Evolutionary conservation across 1,284 basidiomycete species (phyloP).

Genomic region (Sanguinoderma infundibulare): DNA sequence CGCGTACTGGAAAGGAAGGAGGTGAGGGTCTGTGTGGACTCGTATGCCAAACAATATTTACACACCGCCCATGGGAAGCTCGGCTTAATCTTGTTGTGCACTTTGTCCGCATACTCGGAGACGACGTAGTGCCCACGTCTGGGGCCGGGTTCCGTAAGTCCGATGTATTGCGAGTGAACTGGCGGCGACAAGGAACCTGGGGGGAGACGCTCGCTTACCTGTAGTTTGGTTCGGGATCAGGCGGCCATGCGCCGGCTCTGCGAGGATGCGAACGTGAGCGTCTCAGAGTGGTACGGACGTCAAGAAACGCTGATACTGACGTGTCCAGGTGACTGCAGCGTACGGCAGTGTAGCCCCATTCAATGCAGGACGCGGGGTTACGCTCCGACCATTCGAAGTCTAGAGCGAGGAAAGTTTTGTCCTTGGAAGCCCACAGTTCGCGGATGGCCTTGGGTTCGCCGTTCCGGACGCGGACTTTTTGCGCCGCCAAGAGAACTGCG

Average conservation of each 20-base stretch:
- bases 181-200: not conserved
- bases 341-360: slow-evolving; percentile 83
- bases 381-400: slow-evolving; percentile 83
- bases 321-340: slow-evolving; percentile 75
- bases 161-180: not conserved
- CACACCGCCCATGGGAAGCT: slow-evolving; percentile 74
- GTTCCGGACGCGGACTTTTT: slow-evolving; percentile 67
- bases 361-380: slow-evolving; percentile 68
- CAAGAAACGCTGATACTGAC: slow-evolving; percentile 47
- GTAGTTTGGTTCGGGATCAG: slow-evolving; percentile 79
- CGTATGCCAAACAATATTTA: slow-evolving; percentile 23
- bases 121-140: slow-evolving; percentile 85
- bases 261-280: slow-evolving; percentile 1
- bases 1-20: slow-evolving; percentile 55
- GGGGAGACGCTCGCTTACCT: slow-evolving; percentile 48
- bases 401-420: slow-evolving; percentile 77
- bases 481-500: slow-evolving; percentile 69
- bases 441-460: slow-evolving; percentile 73
- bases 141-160: slow-evolving; percentile 10
- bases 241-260: slow-evolving; percentile 81
- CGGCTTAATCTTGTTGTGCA: slow-evolving; percentile 62
- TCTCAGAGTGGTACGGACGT: slow-evolving; percentile 12
- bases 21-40: slow-evolving; percentile 18
- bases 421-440: slow-evolving; percentile 71
- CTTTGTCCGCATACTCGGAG: slow-evolving; percentile 77